These are phyloP conservation scores for Bipolaris oryzae DNA, from an alignment of 2,329 filamentous ascomycete species.

Conservation along the genomic window DNA sequence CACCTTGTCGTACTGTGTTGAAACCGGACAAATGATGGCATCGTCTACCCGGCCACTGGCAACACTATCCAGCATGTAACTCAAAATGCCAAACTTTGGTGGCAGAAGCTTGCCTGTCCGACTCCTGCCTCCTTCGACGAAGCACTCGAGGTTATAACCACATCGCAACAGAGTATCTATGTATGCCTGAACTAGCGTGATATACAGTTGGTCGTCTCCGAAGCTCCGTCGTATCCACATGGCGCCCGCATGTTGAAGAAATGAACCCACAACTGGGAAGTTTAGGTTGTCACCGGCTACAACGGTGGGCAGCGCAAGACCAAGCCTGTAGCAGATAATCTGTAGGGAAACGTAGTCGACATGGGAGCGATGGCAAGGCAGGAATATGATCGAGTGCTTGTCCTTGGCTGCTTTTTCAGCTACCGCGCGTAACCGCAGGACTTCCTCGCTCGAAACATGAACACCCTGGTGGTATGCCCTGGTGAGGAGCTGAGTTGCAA, in stretches of 20 bases:
- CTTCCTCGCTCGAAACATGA: conserved; percentile 93
- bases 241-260: conserved; percentile 90
- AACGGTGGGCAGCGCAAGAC: conserved; percentile 85
- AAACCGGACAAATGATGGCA: conserved; percentile 91
- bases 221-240: conserved; percentile 97
- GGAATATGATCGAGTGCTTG: conserved; percentile 93
- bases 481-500: conserved; percentile 84
- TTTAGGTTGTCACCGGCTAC: conserved; percentile 97
- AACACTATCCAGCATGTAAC: conserved; percentile 88
- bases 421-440: conserved; percentile 78
- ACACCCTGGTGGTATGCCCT: conserved; percentile 97
- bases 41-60: conserved; percentile 87
- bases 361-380: conserved; percentile 93
- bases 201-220: conserved; percentile 88
- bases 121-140: conserved; percentile 95
- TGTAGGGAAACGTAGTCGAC: conserved; percentile 96
- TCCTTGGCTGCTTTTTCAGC: conserved; percentile 82
- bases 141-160: conserved; percentile 95
- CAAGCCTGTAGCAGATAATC: conserved; percentile 91
- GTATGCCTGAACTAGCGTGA: conserved; percentile 92
- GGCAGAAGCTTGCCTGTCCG: conserved; percentile 91
- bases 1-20: conserved; percentile 98
- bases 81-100: conserved; percentile 94
- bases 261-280: conserved; percentile 85
- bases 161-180: conserved; percentile 90